These are phyloP conservation scores for Blechomonas ayalai DNA, from an alignment of 208 protist species.

Conservation along the genomic window DNA sequence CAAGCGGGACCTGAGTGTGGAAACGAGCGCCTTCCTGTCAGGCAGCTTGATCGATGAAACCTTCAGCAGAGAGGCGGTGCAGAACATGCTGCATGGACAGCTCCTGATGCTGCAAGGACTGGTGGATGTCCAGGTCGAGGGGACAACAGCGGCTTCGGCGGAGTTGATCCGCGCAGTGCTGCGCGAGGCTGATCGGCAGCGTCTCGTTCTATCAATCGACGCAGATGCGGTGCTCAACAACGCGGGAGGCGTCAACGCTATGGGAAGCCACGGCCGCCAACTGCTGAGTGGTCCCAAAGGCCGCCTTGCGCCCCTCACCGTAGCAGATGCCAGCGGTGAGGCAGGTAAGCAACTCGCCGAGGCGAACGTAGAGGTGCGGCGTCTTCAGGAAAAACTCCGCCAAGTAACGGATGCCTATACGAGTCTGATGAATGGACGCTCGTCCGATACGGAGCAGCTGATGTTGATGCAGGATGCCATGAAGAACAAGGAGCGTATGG, in stretches of 20 bases:
- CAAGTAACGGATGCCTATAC: conserved; percentile 53
- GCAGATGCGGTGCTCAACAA: conserved; percentile 40
- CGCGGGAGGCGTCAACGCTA: conserved; percentile 34
- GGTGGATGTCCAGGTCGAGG: conserved; percentile 41
- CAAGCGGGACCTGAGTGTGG: conserved; percentile 45
- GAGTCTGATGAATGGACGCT: conserved; percentile 37
- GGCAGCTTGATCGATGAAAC: conserved; percentile 46
- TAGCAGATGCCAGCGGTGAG: conserved; percentile 46
- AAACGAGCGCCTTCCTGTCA: conserved; percentile 37
- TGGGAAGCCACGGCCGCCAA: conserved; percentile 39
- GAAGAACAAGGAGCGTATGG: conserved; percentile 33
- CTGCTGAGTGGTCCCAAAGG: conserved; percentile 45
- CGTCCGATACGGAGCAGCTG: conserved; percentile 32
- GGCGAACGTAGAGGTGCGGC: conserved; percentile 53
- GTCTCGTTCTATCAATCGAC: conserved; percentile 41
- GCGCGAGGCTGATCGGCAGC: conserved; percentile 58
- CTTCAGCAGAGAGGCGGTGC: conserved; percentile 39
- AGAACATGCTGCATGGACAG: conserved; percentile 44
- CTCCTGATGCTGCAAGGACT: conserved; percentile 41
- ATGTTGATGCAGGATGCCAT: conserved; percentile 40
- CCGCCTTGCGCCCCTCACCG: conserved; percentile 49
- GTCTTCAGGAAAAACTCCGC: conserved; percentile 56
- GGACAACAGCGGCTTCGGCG: conserved; percentile 29
- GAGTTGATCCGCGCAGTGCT: conserved; percentile 63
- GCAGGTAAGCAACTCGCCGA: conserved; percentile 54